Conservation (phyloP, 345 rosid genomes). For the Passiflora organensis region DNA sequence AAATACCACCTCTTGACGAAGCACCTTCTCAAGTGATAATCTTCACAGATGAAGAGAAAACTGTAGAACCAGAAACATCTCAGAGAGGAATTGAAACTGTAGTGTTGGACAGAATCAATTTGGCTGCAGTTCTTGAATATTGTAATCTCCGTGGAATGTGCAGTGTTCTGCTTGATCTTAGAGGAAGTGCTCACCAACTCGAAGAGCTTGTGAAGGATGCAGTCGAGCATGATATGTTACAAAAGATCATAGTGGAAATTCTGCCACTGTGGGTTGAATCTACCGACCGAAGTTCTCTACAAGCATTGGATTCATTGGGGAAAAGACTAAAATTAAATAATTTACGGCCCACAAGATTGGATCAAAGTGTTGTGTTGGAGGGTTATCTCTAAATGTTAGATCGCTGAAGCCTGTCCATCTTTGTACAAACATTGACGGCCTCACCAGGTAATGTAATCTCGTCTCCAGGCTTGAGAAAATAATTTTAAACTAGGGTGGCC, state of each 20-base stretch:
- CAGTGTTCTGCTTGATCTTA: constrained; percentile 60
- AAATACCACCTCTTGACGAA: constrained; percentile 20
- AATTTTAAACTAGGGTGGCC: no score
- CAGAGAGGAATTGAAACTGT: constrained; percentile 40
- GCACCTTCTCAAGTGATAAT: constrained; percentile 33
- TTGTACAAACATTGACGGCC: no score
- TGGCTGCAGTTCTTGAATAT: constrained; percentile 48
- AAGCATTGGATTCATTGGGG: constrained; percentile 26
- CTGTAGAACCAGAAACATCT: constrained; percentile 26
- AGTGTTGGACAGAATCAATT: constrained; percentile 34
- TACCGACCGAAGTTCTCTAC: constrained; percentile 11
- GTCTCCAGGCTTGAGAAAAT: no score
- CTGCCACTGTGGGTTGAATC: constrained; percentile 51
- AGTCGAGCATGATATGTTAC: constrained; percentile 43
- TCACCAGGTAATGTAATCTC: no score
- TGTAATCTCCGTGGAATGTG: constrained; percentile 48
- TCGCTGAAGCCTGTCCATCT: no score
- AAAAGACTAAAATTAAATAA: constrained; percentile 39
- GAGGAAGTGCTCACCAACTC: constrained; percentile 43
- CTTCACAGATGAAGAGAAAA: constrained; percentile 30
- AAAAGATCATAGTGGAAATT: constrained; percentile 52
- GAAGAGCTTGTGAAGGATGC: constrained; percentile 48
- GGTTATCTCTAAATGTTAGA: constrained; percentile 52
- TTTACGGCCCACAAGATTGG: constrained; percentile 35
- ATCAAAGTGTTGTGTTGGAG: constrained; percentile 48